Conservation (phyloP, 441 rosid species). For the Aquilaria agallochum region DNA sequence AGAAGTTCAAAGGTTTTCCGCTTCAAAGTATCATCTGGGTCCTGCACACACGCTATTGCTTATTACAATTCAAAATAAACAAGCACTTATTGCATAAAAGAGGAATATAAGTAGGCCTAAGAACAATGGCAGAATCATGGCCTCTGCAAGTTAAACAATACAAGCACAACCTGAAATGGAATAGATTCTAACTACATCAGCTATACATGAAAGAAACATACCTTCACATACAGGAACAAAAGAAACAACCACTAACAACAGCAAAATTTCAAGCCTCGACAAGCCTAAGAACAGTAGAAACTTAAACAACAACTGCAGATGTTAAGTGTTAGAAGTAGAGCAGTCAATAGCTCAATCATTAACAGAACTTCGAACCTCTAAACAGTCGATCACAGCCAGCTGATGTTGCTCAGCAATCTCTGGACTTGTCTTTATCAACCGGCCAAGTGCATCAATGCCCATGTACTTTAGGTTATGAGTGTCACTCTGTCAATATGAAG, state of each 20-base stretch:
- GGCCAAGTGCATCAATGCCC: conserved; percentile 97
- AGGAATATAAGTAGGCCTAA: too few relatives aligned
- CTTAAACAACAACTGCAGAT: conserved; percentile 2
- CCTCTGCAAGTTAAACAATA: too few relatives aligned
- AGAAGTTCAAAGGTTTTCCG: conserved; percentile 91
- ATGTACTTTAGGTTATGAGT: conserved; percentile 91
- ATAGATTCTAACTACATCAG: too few relatives aligned
- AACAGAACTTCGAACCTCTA: conserved; percentile 63
- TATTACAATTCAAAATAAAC: neutral
- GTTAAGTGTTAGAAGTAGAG: neutral
- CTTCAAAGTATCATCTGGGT: conserved; percentile 96
- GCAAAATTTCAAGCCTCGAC: neutral
- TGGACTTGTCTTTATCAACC: conserved; percentile 82
- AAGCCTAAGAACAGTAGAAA: neutral
- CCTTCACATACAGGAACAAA: too few relatives aligned
- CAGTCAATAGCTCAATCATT: conserved; percentile 3
- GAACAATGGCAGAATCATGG: too few relatives aligned
- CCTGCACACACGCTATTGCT: conserved; percentile 42
- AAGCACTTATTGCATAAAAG: too few relatives aligned
- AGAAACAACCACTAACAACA: too few relatives aligned
- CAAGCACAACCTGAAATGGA: too few relatives aligned
- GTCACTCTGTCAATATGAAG: conserved; percentile 70
- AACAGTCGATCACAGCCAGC: conserved; percentile 95
- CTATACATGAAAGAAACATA: too few relatives aligned
- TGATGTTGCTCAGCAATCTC: conserved; percentile 98